These are phyloP conservation scores for Porphyrellus cyaneotinctus DNA, from an alignment of 768 basidiomycete species.

Conservation along the genomic window DNA sequence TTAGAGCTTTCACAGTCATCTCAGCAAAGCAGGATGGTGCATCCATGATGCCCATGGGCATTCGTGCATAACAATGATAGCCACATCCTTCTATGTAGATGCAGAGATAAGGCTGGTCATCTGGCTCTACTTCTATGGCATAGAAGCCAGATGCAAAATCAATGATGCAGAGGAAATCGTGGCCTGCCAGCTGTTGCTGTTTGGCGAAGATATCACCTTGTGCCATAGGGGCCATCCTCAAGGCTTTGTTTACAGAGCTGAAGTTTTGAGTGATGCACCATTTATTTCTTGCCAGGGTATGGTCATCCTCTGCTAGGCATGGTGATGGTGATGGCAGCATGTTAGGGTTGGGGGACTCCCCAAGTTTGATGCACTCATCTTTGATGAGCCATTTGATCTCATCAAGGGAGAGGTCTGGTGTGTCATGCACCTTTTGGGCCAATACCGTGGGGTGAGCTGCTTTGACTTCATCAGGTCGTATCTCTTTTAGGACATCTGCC, in stretches of 20 bases:
- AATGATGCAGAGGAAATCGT: constrained; percentile 16
- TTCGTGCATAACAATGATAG: constrained; percentile 31
- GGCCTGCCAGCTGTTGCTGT: constrained; percentile 30
- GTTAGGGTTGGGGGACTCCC: not conserved
- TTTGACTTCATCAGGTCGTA: not conserved
- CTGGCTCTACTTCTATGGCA: constrained; percentile 13
- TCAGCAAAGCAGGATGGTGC: constrained; percentile 24
- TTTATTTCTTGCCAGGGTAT: not conserved
- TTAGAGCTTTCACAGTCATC: not conserved
- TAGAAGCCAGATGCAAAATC: constrained; percentile 28
- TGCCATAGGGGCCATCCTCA: constrained; percentile 27
- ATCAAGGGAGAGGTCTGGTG: not conserved
- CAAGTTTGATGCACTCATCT: not conserved
- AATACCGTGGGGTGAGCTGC: not conserved
- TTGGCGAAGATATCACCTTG: constrained; percentile 39
- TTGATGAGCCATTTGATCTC: not conserved
- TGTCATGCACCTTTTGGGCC: not conserved
- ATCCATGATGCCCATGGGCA: constrained; percentile 42
- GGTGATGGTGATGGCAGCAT: not conserved
- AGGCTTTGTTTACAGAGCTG: constrained; percentile 24
- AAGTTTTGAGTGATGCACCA: constrained; percentile 6
- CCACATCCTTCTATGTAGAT: constrained; percentile 39
- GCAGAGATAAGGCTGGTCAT: constrained; percentile 27
- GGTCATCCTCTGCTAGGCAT: not conserved
- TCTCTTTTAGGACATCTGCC: not conserved